Percentiles rank a stretch among this genome's conserved stretches.
These are phyloP conservation scores for Chaetomiaceae sp. DNA, from an alignment of 2,329 filamentous ascomycete species.

Conservation along the genomic window DNA sequence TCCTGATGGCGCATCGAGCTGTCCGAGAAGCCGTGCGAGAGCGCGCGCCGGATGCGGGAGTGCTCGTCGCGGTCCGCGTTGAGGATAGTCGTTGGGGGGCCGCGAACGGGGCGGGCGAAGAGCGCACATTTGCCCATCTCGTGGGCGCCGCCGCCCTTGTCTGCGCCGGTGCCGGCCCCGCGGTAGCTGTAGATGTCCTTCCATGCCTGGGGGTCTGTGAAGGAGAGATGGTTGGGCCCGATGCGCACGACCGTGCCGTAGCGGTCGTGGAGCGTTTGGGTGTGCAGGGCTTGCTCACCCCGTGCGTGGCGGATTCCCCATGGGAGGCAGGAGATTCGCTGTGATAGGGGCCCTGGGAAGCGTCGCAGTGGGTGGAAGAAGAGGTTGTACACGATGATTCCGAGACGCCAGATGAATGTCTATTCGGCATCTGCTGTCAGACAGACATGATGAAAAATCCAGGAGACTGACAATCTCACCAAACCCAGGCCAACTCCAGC, in stretches of 20 bases:
- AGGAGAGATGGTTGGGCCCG: conserved; percentile 39
- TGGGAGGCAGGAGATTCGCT: conserved; percentile 23
- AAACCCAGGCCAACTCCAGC: no score
- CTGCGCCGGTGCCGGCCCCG: conserved; percentile 5
- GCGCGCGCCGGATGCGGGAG: conserved; percentile 12
- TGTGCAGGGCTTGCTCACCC: conserved; percentile 63
- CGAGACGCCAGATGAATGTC: conserved; percentile 11
- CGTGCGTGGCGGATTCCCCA: conserved; percentile 67
- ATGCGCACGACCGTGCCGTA: conserved; percentile 42
- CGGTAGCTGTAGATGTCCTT: conserved; percentile 27
- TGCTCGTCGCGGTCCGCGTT: conserved; percentile 15
- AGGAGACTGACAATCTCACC: no score
- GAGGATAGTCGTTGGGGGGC: conserved; percentile 16
- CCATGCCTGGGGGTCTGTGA: conserved; percentile 34
- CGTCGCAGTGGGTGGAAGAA: conserved; percentile 26
- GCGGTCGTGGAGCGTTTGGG: conserved; percentile 28
- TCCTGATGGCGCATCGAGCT: conserved; percentile 19
- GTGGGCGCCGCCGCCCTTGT: background rate
- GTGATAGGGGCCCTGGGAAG: conserved; percentile 25
- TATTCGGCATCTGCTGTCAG: no score
- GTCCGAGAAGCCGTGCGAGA: conserved; percentile 23
- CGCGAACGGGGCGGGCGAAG: conserved; percentile 17
- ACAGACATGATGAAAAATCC: no score
- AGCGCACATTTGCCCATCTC: conserved; percentile 17
- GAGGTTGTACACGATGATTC: conserved; percentile 24